Conservation (phyloP, 129 eudicot species). For the Helichrysum umbraculigerum region DNA sequence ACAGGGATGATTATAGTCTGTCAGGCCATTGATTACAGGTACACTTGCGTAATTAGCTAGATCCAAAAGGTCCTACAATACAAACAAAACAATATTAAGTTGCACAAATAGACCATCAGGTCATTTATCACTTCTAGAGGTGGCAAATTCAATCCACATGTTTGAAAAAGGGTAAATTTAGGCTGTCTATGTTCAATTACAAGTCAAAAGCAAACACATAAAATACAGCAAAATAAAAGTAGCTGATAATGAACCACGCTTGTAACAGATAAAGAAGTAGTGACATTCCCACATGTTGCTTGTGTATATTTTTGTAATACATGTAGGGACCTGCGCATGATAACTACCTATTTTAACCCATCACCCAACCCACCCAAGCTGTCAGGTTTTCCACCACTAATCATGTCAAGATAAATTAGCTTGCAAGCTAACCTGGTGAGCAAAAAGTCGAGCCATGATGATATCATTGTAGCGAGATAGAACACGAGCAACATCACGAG, state of each 20-base stretch:
- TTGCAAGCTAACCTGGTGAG: slow-evolving; percentile 87
- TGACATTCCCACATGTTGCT: neutral
- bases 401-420: slow-evolving; percentile 20
- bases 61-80: slow-evolving; percentile 74
- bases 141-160: neutral
- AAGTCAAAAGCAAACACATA: neutral
- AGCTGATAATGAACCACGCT: no score
- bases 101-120: neutral
- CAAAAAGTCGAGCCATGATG: slow-evolving; percentile 98
- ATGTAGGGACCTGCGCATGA: neutral
- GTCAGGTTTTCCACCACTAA: neutral
- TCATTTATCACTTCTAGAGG: neutral
- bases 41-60: slow-evolving; percentile 66
- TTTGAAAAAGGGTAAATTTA: neutral
- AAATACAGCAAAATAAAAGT: no score
- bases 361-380: neutral
- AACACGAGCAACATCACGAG: slow-evolving; percentile 97
- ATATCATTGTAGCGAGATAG: slow-evolving; percentile 90
- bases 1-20: slow-evolving; percentile 89
- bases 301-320: neutral
- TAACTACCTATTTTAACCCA: neutral
- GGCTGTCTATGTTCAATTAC: neutral
- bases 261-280: neutral
- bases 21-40: slow-evolving; percentile 51
- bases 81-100: neutral